These are phyloP conservation scores for Spizellomyces sp. DNA, from an alignment of 192 early-diverging fungal species.

Conservation along the genomic window DNA sequence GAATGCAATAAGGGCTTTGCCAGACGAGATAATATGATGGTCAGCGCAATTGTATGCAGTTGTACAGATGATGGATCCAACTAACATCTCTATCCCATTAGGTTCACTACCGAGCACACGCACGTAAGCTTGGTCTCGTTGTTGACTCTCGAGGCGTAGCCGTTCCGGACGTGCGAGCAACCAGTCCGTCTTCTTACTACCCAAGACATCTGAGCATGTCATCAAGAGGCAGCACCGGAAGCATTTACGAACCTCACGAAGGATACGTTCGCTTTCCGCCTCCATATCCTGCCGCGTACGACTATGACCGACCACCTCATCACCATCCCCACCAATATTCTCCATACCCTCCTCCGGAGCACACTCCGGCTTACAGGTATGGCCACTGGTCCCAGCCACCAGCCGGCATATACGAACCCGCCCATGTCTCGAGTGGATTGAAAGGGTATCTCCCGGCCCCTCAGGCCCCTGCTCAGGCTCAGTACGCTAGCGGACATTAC, in stretches of 20 bases:
- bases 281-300: not conserved
- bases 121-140: slow-evolving; percentile 13
- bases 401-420: not conserved
- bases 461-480: not conserved
- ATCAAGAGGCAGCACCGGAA: not conserved
- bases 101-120: slow-evolving; percentile 25
- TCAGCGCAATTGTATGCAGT: not conserved
- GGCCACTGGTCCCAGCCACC: not conserved
- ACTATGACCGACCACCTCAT: slow-evolving; percentile 2
- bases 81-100: not conserved
- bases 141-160: not conserved
- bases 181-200: slow-evolving; percentile 1
- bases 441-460: not conserved
- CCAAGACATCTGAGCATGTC: not conserved
- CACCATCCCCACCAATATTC: not conserved
- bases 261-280: not conserved
- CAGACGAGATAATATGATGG: slow-evolving; percentile 31
- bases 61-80: not conserved
- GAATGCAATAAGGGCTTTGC: slow-evolving; percentile 29
- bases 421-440: not conserved
- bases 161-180: not conserved
- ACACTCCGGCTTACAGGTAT: not conserved
- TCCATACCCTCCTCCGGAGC: not conserved
- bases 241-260: not conserved
- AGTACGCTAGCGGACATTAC: not conserved